Conservation (phyloP, 306 rosid species). For the Abrus precatorius region DNA sequence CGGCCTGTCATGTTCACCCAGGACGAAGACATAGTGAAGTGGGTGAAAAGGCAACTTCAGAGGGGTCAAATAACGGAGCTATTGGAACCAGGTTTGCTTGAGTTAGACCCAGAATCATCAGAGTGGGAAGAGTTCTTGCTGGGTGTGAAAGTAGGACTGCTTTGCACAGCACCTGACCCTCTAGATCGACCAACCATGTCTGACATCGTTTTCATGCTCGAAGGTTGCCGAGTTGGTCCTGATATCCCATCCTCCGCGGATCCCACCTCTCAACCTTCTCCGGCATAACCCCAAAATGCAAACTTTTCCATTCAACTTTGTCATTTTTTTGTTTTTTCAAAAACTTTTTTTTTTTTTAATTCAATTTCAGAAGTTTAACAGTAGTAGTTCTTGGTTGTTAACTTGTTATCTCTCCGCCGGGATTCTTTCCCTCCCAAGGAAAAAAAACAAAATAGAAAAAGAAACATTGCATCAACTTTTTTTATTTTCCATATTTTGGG, state of each 20-base stretch:
- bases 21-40: constrained; percentile 94
- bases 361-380: constrained; percentile 37
- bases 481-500: constrained; percentile 19
- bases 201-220: constrained; percentile 98
- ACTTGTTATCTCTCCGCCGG: constrained; percentile 12
- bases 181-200: constrained; percentile 94
- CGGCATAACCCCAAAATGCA: constrained; percentile 55
- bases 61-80: constrained; percentile 90
- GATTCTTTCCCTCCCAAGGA: constrained; percentile 4
- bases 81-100: constrained; percentile 89
- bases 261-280: constrained; percentile 88
- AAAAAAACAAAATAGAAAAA: neutral
- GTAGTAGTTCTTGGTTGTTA: constrained; percentile 14
- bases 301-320: constrained; percentile 37
- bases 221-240: constrained; percentile 95
- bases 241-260: constrained; percentile 91
- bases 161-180: constrained; percentile 94
- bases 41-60: constrained; percentile 94
- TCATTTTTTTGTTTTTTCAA: constrained; percentile 38
- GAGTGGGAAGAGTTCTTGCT: constrained; percentile 97
- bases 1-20: constrained; percentile 90
- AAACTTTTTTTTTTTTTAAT: constrained; percentile 7
- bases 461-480: constrained; percentile 5
- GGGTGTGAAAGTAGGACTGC: constrained; percentile 92
- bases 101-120: constrained; percentile 93